Percentiles rank a stretch among this genome's conserved stretches.
Evolutionary conservation across 306 rosid species (phyloP).

Genomic region (Prosopis cineraria): DNA sequence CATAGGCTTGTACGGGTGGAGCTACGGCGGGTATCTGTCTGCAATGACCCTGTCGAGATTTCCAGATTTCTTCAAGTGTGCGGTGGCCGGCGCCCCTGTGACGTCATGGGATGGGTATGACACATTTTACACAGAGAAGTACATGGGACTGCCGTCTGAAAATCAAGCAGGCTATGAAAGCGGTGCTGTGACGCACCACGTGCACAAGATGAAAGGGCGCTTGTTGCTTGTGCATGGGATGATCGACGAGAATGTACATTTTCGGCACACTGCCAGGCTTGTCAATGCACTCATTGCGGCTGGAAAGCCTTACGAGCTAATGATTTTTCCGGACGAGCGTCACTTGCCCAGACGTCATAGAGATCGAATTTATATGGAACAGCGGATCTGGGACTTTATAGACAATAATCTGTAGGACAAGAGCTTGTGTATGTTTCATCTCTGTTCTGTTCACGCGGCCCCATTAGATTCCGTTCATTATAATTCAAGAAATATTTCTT

Average conservation of each 20-base stretch:
- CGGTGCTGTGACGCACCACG: constrained; percentile 77
- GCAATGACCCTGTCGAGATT: constrained; percentile 82
- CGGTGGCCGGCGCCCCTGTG: constrained; percentile 90
- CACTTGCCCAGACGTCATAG: constrained; percentile 90
- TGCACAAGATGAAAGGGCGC: constrained; percentile 69
- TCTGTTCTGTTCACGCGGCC: constrained; percentile 23
- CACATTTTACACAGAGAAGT: constrained; percentile 95
- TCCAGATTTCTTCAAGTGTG: constrained; percentile 79
- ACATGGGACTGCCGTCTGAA: constrained; percentile 85
- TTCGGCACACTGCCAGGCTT: constrained; percentile 95
- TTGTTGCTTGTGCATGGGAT: constrained; percentile 92
- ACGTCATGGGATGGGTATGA: constrained; percentile 99
- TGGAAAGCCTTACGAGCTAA: constrained; percentile 79
- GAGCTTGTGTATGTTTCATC: constrained; percentile 28
- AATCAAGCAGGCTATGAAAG: constrained; percentile 53
- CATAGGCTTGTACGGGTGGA: constrained; percentile 97
- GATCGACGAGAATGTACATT: constrained; percentile 98
- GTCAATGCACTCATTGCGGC: constrained; percentile 85
- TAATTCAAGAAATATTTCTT: constrained; percentile 13
- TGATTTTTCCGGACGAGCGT: constrained; percentile 90
- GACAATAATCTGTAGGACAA: constrained; percentile 64
- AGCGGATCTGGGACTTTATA: constrained; percentile 95
- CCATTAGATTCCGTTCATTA: constrained; percentile 19
- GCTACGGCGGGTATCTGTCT: constrained; percentile 94
- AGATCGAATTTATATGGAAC: constrained; percentile 93